These are phyloP conservation scores for Rhododendron simsii DNA, from an alignment of 148 eudicot species.

Conservation along the genomic window DNA sequence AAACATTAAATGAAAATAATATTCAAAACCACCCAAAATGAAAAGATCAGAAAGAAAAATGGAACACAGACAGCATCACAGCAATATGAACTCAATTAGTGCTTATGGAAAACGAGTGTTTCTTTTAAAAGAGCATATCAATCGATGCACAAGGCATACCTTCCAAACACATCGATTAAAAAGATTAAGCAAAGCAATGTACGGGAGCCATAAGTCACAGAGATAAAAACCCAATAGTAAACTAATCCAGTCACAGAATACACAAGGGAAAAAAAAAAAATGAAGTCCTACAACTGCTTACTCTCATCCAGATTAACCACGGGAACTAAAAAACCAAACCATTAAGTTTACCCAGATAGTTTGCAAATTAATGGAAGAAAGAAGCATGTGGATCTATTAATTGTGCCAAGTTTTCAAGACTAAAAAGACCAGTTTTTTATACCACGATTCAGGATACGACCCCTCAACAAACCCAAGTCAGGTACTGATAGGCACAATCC, in stretches of 20 bases:
- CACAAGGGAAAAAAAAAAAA: not conserved
- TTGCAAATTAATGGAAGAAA: not conserved
- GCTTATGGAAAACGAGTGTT: not conserved
- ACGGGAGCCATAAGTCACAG: not conserved
- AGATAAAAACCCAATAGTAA: not conserved
- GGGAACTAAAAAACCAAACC: not conserved
- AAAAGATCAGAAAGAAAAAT: conserved; percentile 12
- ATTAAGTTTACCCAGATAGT: not conserved
- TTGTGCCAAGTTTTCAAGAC: not conserved
- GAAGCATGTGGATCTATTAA: not conserved
- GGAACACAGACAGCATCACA: not conserved
- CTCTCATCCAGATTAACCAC: not conserved
- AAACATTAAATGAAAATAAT: not conserved
- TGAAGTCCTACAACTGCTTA: not conserved
- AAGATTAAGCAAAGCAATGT: not conserved
- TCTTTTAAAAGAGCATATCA: not conserved
- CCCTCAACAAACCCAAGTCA: not conserved
- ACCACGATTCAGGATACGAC: not conserved
- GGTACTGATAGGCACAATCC: not conserved
- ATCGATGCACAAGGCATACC: not conserved
- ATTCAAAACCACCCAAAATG: conserved; percentile 1
- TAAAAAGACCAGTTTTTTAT: not conserved
- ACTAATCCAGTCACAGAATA: not conserved
- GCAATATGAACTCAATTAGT: not conserved
- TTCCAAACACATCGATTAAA: not conserved